phyloP scores from a whole-genome alignment of 1,284 basidiomycete genomes.

The Trichosporon faecale region DNA sequence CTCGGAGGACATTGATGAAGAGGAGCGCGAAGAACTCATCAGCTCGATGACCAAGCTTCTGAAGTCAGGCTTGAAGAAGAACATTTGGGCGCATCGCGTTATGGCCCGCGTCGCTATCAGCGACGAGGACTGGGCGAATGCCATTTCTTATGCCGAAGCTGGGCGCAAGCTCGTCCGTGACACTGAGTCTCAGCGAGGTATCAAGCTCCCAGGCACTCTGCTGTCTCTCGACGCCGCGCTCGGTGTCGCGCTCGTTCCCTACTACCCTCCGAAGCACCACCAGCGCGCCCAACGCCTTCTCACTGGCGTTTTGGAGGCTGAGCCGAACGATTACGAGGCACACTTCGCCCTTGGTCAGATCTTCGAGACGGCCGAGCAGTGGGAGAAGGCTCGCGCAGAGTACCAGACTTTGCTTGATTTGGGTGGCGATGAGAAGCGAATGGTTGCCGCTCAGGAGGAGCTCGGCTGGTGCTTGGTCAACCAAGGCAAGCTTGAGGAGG shows the following conservation, averaged over 20 bases:
- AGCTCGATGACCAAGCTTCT: slow-evolving; percentile 43
- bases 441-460: slow-evolving; percentile 75
- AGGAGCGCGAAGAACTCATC: slow-evolving; percentile 47
- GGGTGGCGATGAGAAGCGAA: slow-evolving; percentile 45
- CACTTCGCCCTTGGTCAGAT: slow-evolving; percentile 76
- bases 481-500: slow-evolving; percentile 58
- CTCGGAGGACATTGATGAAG: slow-evolving; percentile 41
- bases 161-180: slow-evolving; percentile 62
- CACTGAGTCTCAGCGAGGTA: slow-evolving; percentile 63
- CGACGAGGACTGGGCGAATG: slow-evolving; percentile 73
- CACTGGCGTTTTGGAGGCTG: slow-evolving; percentile 64
- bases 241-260: slow-evolving; percentile 67
- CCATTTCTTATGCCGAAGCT: slow-evolving; percentile 67
- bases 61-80: slow-evolving; percentile 55
- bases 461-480: slow-evolving; percentile 79
- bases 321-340: slow-evolving; percentile 63
- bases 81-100: slow-evolving; percentile 69
- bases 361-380: slow-evolving; percentile 63
- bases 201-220: slow-evolving; percentile 42
- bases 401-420: slow-evolving; percentile 59
- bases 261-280: slow-evolving; percentile 88
- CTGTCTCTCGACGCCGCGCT: slow-evolving; percentile 45
- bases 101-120: slow-evolving; percentile 67
- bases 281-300: slow-evolving; percentile 69
- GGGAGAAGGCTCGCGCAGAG: slow-evolving; percentile 64